phyloP scores from a whole-genome alignment of 768 basidiomycete species.

The Tylopilus felleus region DNA sequence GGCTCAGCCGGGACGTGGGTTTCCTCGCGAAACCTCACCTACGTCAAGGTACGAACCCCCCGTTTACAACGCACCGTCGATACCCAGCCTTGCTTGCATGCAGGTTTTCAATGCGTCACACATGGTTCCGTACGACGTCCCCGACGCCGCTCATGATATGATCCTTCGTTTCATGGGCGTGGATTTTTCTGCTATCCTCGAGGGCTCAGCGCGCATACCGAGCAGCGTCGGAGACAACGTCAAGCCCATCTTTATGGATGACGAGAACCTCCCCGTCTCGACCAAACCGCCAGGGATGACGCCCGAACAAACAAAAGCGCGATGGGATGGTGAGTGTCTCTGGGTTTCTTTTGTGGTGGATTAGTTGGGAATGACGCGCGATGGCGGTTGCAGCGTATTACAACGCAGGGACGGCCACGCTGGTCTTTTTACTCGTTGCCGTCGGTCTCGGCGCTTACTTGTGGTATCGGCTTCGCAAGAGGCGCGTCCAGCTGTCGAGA shows the following conservation, averaged over 20 bases:
- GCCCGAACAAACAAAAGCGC: constrained; percentile 75
- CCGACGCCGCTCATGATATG: constrained; percentile 92
- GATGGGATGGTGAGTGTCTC: constrained; percentile 75
- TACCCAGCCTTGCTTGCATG: neutral
- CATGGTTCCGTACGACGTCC: constrained; percentile 90
- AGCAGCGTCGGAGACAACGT: constrained; percentile 70
- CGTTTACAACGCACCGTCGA: neutral
- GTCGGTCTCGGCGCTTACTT: constrained; percentile 68
- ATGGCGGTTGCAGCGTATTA: constrained; percentile 70
- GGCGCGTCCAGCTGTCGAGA: constrained; percentile 26
- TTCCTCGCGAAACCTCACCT: constrained; percentile 83
- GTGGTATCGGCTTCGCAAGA: constrained; percentile 58
- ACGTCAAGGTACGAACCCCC: constrained; percentile 63
- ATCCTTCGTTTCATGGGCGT: constrained; percentile 96
- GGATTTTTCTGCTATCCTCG: constrained; percentile 78
- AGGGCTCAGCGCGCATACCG: constrained; percentile 77
- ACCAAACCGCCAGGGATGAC: constrained; percentile 47
- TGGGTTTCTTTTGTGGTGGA: neutral
- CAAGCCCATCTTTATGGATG: constrained; percentile 63
- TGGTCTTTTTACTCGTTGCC: constrained; percentile 76
- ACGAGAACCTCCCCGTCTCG: constrained; percentile 37
- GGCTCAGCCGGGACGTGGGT: constrained; percentile 90
- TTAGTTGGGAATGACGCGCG: neutral
- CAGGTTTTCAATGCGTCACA: constrained; percentile 93
- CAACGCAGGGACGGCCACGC: constrained; percentile 83